Base-by-base conservation (phyloP, 164 flowering plant genomes). In the Tetrastigma voinierianum region DNA sequence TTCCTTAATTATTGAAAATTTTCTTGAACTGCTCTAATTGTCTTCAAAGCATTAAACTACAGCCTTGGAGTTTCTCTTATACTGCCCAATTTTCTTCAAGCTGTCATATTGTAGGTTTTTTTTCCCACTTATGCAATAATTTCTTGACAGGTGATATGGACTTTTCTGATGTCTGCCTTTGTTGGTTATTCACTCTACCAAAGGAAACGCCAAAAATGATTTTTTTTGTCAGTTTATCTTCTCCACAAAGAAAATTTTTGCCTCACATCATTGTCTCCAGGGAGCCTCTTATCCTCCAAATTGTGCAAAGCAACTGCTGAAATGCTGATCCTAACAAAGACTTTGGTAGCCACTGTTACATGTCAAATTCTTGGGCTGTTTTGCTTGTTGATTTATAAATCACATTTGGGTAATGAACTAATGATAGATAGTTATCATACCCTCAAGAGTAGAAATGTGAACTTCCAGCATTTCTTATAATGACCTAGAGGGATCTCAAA, bases 131-230 rank as follows among this genome's bases (percentile, higher is more conserved):
- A 43, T 51, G 6, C 24, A 21, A 1, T 16, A 54, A 16, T 14
- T 43, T 62, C 62, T 20, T 56, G 61, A 62, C 85, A 96, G 99
- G 96, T 96, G 32, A 78, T 96, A 9, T 96, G 99, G 98, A 96
- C 98, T 19, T 90, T 93, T 80, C 59, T 92, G 40, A 88, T 96
- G 97, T 96, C 99, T 25, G 97, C 99, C 12, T 83, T 96, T 69
- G 85, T 96, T 71, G 98, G 98, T 18, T 93, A 96, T 78, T 92
- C 99, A 0, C 93, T 96, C 59, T 96, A 92, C 79, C 97, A 91
- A 69, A 81, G 91, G 69, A 84, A 75, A 72, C 94, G 87, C 18
- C 87, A 74, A 15, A 86, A 71, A 77, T 47, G 17, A 40, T 15
- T 58, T 44, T n/a, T n/a, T n/a, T 9, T 9, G 13, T 23, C 16